phyloP scores from a whole-genome alignment of 805 yeast species.

The Danielia reshetovae region DNA sequence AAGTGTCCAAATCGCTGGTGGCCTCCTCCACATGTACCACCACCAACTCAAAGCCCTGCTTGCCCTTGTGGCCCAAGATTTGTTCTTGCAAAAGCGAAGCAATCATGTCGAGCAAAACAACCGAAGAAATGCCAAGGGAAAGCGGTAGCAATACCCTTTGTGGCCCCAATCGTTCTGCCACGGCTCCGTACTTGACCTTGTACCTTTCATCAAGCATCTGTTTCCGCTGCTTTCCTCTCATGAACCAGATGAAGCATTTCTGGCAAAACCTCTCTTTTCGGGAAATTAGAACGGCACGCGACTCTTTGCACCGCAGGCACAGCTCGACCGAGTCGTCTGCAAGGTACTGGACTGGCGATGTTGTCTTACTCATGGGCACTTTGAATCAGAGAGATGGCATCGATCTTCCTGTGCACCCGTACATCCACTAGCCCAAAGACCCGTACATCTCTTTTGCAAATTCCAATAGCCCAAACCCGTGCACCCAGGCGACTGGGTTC shows the following conservation, averaged over 20 bases:
- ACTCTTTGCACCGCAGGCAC: slow-evolving; percentile 51
- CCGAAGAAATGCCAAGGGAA: slow-evolving; percentile 64
- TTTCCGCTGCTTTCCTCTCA: slow-evolving; percentile 76
- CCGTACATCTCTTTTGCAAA: background rate
- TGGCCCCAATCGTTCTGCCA: slow-evolving; percentile 25
- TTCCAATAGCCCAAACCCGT: slow-evolving; percentile 1
- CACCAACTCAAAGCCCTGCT: slow-evolving; percentile 61
- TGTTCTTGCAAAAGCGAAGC: slow-evolving; percentile 63
- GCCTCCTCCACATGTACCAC: slow-evolving; percentile 47
- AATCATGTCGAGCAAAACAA: slow-evolving; percentile 66
- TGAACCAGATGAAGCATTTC: slow-evolving; percentile 65
- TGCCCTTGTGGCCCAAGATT: slow-evolving; percentile 52
- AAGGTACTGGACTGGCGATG: slow-evolving; percentile 14
- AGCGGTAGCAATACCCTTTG: slow-evolving; percentile 56
- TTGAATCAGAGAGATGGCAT: background rate
- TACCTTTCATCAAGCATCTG: slow-evolving; percentile 69
- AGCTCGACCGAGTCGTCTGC: slow-evolving; percentile 1
- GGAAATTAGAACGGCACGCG: slow-evolving; percentile 41
- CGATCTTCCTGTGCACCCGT: slow-evolving; percentile 3
- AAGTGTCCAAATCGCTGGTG: slow-evolving; percentile 4
- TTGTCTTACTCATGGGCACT: slow-evolving; percentile 5
- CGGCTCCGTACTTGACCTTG: slow-evolving; percentile 61
- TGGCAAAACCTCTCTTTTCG: slow-evolving; percentile 66
- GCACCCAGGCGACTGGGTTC: too few relatives aligned
- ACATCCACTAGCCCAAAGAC: background rate